Conservation (phyloP, 2,329 filamentous ascomycete species). For the Curvularia sp. region DNA sequence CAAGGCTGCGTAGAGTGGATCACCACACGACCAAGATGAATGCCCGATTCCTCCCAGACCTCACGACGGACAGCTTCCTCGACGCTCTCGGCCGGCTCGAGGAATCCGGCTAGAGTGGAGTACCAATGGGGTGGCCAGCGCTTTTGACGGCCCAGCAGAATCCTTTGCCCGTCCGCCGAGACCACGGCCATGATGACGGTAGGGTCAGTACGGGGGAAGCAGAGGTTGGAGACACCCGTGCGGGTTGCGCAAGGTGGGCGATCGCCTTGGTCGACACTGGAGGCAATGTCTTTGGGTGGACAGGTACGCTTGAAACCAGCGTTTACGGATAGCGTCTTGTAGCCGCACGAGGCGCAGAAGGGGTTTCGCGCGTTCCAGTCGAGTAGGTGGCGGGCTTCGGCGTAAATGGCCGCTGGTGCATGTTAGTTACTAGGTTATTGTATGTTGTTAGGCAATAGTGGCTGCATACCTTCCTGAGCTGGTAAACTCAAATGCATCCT, state of each 20-base stretch:
- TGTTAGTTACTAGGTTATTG: constrained; percentile 2
- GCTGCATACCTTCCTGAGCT: constrained; percentile 65
- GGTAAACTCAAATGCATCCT: constrained; percentile 68
- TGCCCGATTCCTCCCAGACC: constrained; percentile 60
- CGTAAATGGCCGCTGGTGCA: constrained; percentile 81
- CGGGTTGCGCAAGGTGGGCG: constrained; percentile 80
- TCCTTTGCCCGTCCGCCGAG: constrained; percentile 75
- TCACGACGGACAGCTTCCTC: constrained; percentile 61
- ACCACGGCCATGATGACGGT: constrained; percentile 95
- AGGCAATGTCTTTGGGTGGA: constrained; percentile 71
- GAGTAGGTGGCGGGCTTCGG: constrained; percentile 83
- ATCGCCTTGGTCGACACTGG: constrained; percentile 54
- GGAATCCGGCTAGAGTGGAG: constrained; percentile 73
- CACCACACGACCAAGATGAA: constrained; percentile 58
- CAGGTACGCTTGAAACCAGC: constrained; percentile 83
- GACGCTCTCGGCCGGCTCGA: constrained; percentile 60
- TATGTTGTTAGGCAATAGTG: background rate
- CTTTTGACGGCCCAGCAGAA: constrained; percentile 85
- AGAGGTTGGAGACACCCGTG: constrained; percentile 85
- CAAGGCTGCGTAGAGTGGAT: constrained; percentile 62
- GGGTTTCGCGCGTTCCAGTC: constrained; percentile 96
- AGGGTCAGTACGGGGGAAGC: constrained; percentile 90
- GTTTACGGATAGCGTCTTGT: constrained; percentile 78
- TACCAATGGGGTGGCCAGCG: constrained; percentile 87
- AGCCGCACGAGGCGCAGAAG: constrained; percentile 89